Evolutionary conservation across 345 rosid species (phyloP).

Genomic region (Rhodamnia argentea): DNA sequence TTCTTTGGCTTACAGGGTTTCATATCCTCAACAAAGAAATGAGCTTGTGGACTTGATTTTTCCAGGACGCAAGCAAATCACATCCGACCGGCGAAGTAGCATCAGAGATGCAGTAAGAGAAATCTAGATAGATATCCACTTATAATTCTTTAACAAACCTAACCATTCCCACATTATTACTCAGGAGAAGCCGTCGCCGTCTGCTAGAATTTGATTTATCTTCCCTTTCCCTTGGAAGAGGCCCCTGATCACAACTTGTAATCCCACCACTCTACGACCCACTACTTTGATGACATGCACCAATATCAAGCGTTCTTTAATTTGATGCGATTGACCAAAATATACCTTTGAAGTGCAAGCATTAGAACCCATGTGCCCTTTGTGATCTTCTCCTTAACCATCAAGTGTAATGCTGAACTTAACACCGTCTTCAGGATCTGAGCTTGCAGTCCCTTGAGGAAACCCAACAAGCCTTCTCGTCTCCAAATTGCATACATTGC

Average conservation of each 20-base stretch:
- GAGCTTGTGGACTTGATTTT: neutral
- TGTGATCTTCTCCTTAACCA: conserved; percentile 92
- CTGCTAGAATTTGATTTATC: neutral
- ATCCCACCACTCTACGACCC: neutral
- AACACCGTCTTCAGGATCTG: conserved; percentile 92
- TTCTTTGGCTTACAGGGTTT: neutral
- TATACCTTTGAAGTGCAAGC: conserved; percentile 50
- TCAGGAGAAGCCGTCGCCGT: neutral
- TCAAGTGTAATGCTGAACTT: conserved; percentile 86
- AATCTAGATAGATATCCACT: neutral
- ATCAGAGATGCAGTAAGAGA: neutral
- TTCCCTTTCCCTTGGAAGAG: neutral
- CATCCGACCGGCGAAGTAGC: neutral
- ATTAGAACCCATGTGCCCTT: conserved; percentile 69
- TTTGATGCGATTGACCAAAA: conserved; percentile 22
- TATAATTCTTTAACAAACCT: neutral
- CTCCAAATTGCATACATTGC: conserved; percentile 58
- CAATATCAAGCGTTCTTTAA: conserved; percentile 24
- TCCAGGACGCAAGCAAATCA: neutral
- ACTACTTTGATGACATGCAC: neutral
- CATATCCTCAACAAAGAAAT: neutral
- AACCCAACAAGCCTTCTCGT: conserved; percentile 71
- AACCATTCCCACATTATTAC: neutral
- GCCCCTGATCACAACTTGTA: neutral
- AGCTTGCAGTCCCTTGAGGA: conserved; percentile 80